Evolutionary conservation across 179 eudicot species (phyloP).

Genomic region (Silene vulgaris): DNA sequence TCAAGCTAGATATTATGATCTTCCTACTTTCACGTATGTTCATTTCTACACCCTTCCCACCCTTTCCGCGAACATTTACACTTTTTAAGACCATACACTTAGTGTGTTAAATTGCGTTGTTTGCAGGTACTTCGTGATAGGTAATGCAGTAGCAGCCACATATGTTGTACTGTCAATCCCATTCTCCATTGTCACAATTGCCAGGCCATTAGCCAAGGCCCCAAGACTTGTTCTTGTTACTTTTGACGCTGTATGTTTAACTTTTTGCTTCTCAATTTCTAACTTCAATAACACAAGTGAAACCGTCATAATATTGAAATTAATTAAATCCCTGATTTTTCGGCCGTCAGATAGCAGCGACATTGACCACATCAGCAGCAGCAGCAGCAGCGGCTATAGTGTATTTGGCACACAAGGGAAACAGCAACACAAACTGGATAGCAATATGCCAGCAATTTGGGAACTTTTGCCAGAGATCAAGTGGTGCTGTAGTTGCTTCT

Average conservation of each 20-base stretch:
- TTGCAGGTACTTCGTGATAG: constrained; percentile 70
- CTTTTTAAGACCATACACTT: not conserved
- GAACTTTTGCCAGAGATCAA: constrained; percentile 61
- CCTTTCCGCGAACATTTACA: too few species aligned
- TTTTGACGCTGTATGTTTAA: constrained; percentile 52
- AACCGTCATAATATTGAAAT: too few species aligned
- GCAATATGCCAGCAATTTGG: constrained; percentile 81
- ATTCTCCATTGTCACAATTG: constrained; percentile 71
- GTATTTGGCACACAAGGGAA: constrained; percentile 82
- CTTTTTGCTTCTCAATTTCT: too few species aligned
- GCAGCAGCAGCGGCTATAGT: constrained; percentile 73
- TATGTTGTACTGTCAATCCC: constrained; percentile 76
- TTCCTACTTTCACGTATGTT: constrained; percentile 67
- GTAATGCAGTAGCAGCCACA: constrained; percentile 54
- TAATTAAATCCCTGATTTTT: too few species aligned
- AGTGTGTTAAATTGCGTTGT: not conserved
- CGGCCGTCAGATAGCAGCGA: constrained; percentile 41
- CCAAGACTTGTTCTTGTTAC: constrained; percentile 60
- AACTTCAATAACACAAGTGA: too few species aligned
- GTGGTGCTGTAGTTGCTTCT: constrained; percentile 84
- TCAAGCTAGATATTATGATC: constrained; percentile 64
- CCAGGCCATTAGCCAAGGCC: constrained; percentile 52
- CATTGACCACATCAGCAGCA: constrained; percentile 59
- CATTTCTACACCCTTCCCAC: not conserved
- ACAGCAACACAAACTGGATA: constrained; percentile 56